Evolutionary conservation across 1,284 basidiomycete species (phyloP), one percentile per base, ranked within the genome.

Genomic region (Ustilago loliicola): DNA sequence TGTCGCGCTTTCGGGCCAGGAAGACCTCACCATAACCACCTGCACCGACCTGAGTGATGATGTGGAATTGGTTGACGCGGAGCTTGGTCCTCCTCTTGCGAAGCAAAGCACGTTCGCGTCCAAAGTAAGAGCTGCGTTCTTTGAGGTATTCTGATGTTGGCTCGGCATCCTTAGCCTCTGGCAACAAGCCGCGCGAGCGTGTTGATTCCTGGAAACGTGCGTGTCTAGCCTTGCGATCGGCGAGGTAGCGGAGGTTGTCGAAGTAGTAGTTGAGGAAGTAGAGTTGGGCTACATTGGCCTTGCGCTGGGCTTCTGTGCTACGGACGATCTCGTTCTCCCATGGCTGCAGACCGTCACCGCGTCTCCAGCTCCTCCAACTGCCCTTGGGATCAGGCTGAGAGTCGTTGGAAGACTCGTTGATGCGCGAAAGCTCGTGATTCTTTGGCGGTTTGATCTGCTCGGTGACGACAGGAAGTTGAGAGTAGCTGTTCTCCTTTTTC

Each of bases 91-190:
- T 76, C 30, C 85, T 79, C 62, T 84, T 81, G 57, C 82, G 80
- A 1, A 86, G 80, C 30, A 85, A 66, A n/a, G 71, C 82, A 19
- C 83, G 78, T 63, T 86, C 85, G 10, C 80, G 60, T 3, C 80
- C 80, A 36, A 84, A 66, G 66, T 85, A 83, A 2, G 81, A 78
- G 40, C 69, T 61, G 21, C 73, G 70, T 54, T 81, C 83, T 40
- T 67, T 70, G 53, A 69, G 61, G 50, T 80, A 83, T 58, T 68
- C 73, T 87, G 87, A 96, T 92, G 68, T 97, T 93, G 42, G 97
- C 91, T 72, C 91, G 90, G 60, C 96, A 89, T 87, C 96, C 96
- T 21, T 93, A 92, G 50, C 94, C 27, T 76, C 64, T 19, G 65
- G 51, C 19, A 70, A 61, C 50, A 79, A 25, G n/a, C 79, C 64